Base-by-base conservation (phyloP, 129 eudicot genomes). In the Tagetes patula region DNA sequence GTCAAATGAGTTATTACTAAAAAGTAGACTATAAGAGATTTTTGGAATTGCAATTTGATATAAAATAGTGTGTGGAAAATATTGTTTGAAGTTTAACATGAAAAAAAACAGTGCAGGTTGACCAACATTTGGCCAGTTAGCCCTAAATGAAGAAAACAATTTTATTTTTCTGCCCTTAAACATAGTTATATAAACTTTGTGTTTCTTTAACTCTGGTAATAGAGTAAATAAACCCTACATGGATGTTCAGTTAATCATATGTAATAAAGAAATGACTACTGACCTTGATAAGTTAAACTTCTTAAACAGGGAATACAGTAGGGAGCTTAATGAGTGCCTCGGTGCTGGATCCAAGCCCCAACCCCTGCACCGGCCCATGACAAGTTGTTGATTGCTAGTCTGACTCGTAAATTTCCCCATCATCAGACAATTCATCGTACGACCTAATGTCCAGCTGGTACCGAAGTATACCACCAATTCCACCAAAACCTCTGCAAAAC, bases 401-500 rank as follows among this genome's bases (percentile, higher is more conserved):
- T 0, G 75, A 73, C 6, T 80, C 83, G 49, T 80, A 80, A 40
- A 47, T 60, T 40, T 68, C 83, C 3, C 79, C 79, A 60, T 80
- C 83, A 59, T 80, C 83, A 68, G 83, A 80, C 70, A 80, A 58
- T 6, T 80, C 83, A 80, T 74, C 83, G 68, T 74, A 80, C 1
- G 80, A 80, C 40, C 83, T 69, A 59, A 80, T 80, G 48, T 80
- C 83, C 64, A 80, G 79, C 75, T 74, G 83, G 70, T 80, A 80
- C 3, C 83, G 59, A 59, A 80, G 71, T 47, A 80, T 80, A n/a
- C 83, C 83, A 73, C 83, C 83, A 38, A 80, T 80, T 11, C 83
- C 83, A 66, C 83, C 83, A 53, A 80, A 80, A 10, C 83, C 83
- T 32, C 83, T 80, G 59, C 83, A 80, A 73, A 79, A 80, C 20